Conservation (phyloP, 192 early-diverging fungal species). For the Geranomyces variabilis region DNA sequence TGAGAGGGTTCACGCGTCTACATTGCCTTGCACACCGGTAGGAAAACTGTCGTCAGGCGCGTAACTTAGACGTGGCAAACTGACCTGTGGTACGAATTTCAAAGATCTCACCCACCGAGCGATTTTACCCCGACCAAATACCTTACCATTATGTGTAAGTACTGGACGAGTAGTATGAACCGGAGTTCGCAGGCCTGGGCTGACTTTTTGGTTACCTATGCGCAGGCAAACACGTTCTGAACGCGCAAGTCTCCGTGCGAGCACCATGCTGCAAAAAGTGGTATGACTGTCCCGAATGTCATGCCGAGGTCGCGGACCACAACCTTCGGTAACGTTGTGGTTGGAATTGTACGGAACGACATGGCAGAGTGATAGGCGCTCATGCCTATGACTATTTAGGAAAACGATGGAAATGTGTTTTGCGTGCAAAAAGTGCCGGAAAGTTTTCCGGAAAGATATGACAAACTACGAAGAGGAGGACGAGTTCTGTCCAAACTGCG, state of each 20-base stretch:
- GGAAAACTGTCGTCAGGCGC: too few species aligned
- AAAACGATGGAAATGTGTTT: constrained; percentile 92
- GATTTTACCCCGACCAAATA: too few species aligned
- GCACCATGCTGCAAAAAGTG: constrained; percentile 93
- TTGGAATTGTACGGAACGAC: too few species aligned
- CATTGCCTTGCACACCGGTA: too few species aligned
- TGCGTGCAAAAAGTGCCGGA: constrained; percentile 98
- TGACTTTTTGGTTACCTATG: too few species aligned
- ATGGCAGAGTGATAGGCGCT: background rate
- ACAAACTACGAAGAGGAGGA: constrained; percentile 88
- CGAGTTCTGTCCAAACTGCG: constrained; percentile 98
- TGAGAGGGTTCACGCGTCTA: too few species aligned
- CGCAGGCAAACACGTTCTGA: constrained; percentile 90
- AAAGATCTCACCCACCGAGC: too few species aligned
- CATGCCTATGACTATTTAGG: constrained; percentile 18
- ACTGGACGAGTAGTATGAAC: too few species aligned
- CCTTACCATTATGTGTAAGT: too few species aligned
- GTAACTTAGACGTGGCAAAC: too few species aligned
- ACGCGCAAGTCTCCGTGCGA: constrained; percentile 92
- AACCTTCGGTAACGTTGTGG: constrained; percentile 47
- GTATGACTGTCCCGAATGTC: constrained; percentile 98
- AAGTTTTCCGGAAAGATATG: constrained; percentile 94
- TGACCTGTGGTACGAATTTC: too few species aligned
- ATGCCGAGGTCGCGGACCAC: constrained; percentile 79
- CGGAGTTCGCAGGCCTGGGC: too few species aligned